Percentiles rank a stretch among this genome's conserved stretches.
Conservation (phyloP, 306 rosid species). For the Fragaria ananassa region DNA sequence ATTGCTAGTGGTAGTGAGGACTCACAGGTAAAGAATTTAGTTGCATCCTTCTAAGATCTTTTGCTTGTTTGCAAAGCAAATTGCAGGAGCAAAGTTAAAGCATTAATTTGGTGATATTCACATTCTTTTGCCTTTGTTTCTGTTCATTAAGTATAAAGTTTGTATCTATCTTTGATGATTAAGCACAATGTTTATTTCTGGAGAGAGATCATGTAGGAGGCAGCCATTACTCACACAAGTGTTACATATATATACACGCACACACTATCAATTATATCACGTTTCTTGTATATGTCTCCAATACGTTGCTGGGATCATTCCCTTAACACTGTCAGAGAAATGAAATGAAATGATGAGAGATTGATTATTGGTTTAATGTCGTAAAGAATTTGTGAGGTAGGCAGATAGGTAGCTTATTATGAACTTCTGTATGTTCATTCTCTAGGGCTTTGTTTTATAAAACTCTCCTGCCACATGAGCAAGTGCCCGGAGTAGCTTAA, state of each 20-base stretch:
- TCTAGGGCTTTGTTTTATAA: background rate
- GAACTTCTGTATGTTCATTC: background rate
- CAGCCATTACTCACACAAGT: background rate
- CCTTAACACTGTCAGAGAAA: background rate
- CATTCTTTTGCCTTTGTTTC: background rate
- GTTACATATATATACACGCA: too few species aligned
- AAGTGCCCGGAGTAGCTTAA: background rate
- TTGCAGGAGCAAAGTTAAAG: background rate
- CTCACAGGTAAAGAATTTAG: slow-evolving; percentile 72
- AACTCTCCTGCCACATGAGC: background rate
- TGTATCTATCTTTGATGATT: slow-evolving; percentile 16
- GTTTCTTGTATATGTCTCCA: background rate
- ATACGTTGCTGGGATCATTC: background rate
- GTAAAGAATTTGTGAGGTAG: background rate
- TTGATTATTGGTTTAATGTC: background rate
- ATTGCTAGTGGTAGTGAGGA: slow-evolving; percentile 99
- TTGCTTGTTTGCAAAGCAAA: background rate
- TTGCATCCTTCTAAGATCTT: slow-evolving; percentile 1
- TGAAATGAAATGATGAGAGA: background rate
- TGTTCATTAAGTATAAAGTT: background rate
- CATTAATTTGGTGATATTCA: background rate
- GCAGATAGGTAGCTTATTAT: background rate
- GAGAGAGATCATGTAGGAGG: background rate
- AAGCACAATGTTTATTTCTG: background rate
- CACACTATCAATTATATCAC: background rate